Evolutionary conservation across 345 rosid species (phyloP).

Genomic region (Erucastrum elatum): DNA sequence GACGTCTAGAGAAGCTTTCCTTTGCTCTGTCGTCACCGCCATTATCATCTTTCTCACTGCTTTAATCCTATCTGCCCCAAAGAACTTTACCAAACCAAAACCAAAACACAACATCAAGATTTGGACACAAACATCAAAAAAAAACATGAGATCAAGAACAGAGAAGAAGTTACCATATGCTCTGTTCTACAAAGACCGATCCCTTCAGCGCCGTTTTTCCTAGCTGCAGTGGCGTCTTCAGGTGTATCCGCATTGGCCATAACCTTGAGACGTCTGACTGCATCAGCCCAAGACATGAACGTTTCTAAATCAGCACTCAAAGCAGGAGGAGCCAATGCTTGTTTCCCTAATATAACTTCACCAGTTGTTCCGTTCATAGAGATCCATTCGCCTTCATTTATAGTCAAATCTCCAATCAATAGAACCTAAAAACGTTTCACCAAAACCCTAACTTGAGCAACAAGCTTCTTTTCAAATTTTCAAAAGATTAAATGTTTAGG

Average conservation of each 20-base stretch:
- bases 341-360: constrained; percentile 83
- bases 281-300: constrained; percentile 93
- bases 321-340: constrained; percentile 81
- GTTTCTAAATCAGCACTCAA: constrained; percentile 73
- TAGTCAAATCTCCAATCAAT: constrained; percentile 50
- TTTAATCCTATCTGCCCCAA: constrained; percentile 83
- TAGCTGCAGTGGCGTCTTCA: constrained; percentile 79
- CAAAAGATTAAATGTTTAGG: background rate
- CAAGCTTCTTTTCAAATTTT: background rate
- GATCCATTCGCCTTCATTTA: constrained; percentile 87
- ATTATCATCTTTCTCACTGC: constrained; percentile 95
- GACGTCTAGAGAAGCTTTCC: constrained; percentile 65
- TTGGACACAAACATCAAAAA: background rate
- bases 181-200: constrained; percentile 95
- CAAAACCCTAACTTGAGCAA: constrained; percentile 3
- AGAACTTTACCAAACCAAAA: constrained; percentile 58
- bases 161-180: constrained; percentile 66
- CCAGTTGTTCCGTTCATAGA: constrained; percentile 93
- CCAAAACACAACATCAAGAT: background rate
- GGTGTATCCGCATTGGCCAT: constrained; percentile 99
- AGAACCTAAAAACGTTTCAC: constrained; percentile 45
- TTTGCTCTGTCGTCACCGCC: constrained; percentile 84
- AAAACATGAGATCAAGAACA: constrained; percentile 2
- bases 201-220: constrained; percentile 94
- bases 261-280: constrained; percentile 75